Percentiles rank a stretch among this genome's conserved stretches.
phyloP scores from a whole-genome alignment of 495 filamentous ascomycete genomes.

The Margaritispora aquatica region DNA sequence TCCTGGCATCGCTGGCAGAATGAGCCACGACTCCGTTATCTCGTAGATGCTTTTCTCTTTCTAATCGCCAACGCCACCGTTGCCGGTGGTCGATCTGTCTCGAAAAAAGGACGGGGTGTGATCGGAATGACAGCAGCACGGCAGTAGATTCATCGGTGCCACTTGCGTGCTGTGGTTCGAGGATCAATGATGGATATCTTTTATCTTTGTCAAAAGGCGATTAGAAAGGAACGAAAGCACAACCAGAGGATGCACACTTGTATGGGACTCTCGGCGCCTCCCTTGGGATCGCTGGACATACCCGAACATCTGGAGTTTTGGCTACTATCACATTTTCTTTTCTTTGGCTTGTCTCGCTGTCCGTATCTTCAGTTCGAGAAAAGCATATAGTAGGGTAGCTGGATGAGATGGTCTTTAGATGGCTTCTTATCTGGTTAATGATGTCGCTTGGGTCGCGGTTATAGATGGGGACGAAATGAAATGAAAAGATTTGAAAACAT shows the following conservation, averaged over 20 bases:
- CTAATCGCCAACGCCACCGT: background rate
- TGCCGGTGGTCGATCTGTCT: background rate
- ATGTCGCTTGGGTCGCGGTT: too few species aligned
- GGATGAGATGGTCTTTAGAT: too few species aligned
- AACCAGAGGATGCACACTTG: background rate
- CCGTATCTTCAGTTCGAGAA: too few species aligned
- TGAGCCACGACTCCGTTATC: constrained; percentile 7
- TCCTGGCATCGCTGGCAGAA: constrained; percentile 4
- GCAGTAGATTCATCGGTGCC: constrained; percentile 4
- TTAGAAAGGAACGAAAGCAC: background rate
- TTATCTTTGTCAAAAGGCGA: too few species aligned
- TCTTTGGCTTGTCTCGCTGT: background rate
- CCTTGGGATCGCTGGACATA: background rate
- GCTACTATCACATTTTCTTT: constrained; percentile 4
- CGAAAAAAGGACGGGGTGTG: background rate
- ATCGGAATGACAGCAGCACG: background rate
- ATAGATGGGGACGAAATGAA: too few species aligned
- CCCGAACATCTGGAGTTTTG: background rate
- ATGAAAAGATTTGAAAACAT: background rate
- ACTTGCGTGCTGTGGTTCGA: constrained; percentile 18
- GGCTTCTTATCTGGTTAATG: background rate
- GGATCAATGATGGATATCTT: constrained; percentile 4
- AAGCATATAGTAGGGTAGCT: background rate
- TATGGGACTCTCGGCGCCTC: background rate
- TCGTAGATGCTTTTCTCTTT: background rate